Percentiles rank a stretch among this genome's conserved stretches.
phyloP scores from a whole-genome alignment of 352 stramenopile genomes.

The Pythium pyrilobum region DNA sequence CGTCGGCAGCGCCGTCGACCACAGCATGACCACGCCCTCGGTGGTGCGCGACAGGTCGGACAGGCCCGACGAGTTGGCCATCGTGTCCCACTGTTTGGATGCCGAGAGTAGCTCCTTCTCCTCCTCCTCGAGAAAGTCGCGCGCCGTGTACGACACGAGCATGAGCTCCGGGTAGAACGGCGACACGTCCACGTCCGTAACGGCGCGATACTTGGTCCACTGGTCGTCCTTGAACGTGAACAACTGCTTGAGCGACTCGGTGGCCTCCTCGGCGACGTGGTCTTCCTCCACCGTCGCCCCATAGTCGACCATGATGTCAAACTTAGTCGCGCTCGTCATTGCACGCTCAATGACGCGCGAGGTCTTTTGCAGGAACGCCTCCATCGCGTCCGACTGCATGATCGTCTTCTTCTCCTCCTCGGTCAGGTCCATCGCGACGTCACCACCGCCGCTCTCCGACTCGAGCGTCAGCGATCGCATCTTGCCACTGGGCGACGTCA shows the following conservation, averaged over 20 bases:
- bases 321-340: constrained; percentile 69
- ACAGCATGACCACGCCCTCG: constrained; percentile 79
- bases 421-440: constrained; percentile 23
- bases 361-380: constrained; percentile 68
- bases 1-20: constrained; percentile 77
- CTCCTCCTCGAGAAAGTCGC: constrained; percentile 71
- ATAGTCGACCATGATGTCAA: constrained; percentile 85
- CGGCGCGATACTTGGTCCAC: constrained; percentile 75
- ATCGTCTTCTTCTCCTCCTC: constrained; percentile 64
- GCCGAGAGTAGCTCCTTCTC: constrained; percentile 40
- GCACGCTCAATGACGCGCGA: constrained; percentile 78
- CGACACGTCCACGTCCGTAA: constrained; percentile 80
- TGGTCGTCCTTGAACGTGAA: constrained; percentile 71
- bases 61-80: constrained; percentile 35
- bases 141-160: constrained; percentile 57
- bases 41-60: constrained; percentile 57
- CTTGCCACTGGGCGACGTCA: constrained; percentile 37
- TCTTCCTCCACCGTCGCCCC: constrained; percentile 66
- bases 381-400: constrained; percentile 72
- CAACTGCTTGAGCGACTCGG: constrained; percentile 64
- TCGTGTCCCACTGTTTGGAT: constrained; percentile 67
- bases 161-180: constrained; percentile 81
- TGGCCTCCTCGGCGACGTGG: constrained; percentile 41
- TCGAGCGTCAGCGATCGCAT: constrained; percentile 38
- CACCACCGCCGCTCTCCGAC: constrained; percentile 12